A percentile compares a stretch with the other conserved stretches of the same genome.
These are phyloP conservation scores for Mrakia gelida DNA, from an alignment of 768 basidiomycete species.

Conservation along the genomic window DNA sequence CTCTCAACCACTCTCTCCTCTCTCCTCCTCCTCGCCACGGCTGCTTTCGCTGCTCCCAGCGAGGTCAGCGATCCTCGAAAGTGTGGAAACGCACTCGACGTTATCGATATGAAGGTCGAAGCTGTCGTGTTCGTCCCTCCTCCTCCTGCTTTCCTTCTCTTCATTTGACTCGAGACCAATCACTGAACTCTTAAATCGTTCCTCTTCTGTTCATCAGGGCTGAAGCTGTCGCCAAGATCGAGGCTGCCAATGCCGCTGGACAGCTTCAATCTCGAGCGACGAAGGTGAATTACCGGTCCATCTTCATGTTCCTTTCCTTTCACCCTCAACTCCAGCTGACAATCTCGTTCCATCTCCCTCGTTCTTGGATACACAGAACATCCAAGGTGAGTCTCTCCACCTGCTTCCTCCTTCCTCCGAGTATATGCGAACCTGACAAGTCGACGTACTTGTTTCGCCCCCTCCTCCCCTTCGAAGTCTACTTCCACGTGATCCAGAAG, in stretches of 20 bases:
- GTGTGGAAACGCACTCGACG: neutral
- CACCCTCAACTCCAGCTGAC: neutral
- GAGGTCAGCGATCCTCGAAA: neutral
- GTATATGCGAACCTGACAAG: too few relatives aligned
- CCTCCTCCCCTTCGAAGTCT: neutral
- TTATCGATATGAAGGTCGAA: neutral
- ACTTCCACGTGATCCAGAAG: constrained; percentile 1
- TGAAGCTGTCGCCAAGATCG: neutral
- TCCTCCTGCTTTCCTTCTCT: neutral
- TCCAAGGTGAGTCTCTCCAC: neutral
- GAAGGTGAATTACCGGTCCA: neutral
- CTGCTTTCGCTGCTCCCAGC: neutral
- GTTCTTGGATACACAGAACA: neutral
- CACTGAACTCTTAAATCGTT: neutral
- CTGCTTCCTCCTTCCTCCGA: neutral
- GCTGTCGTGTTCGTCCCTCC: neutral
- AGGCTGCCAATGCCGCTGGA: neutral
- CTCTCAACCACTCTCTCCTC: neutral
- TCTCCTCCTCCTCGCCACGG: neutral
- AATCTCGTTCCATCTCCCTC: neutral
- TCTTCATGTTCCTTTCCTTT: neutral
- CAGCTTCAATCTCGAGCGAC: neutral
- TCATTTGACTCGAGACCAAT: too few relatives aligned
- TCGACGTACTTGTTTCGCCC: too few relatives aligned
- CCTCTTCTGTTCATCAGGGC: neutral